phyloP scores from a whole-genome alignment of 345 rosid genomes.

The Aquilaria sinensis region DNA sequence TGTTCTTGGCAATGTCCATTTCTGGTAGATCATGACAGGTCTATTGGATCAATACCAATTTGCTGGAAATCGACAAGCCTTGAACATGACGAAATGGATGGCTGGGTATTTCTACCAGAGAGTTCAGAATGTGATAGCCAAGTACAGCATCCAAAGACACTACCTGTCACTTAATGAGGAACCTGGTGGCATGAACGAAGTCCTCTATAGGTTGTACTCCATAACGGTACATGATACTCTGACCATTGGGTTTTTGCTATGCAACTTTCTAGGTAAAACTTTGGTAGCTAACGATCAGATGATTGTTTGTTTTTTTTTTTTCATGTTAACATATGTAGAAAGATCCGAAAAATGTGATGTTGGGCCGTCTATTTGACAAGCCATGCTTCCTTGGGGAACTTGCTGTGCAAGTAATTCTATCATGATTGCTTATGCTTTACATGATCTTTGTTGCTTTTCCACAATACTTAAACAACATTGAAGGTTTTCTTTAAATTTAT shows the following conservation, averaged over 20 bases:
- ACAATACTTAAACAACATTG: background rate
- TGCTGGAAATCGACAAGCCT: conserved; percentile 59
- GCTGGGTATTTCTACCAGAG: conserved; percentile 77
- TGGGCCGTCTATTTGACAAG: conserved; percentile 94
- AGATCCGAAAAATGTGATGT: conserved; percentile 69
- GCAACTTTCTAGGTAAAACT: too few relatives aligned
- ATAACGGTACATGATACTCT: conserved; percentile 40
- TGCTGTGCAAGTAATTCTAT: conserved; percentile 51
- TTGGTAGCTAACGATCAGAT: background rate
- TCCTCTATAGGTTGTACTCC: conserved; percentile 62
- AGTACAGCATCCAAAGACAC: conserved; percentile 55
- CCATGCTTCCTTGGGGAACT: conserved; percentile 95
- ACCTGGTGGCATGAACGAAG: conserved; percentile 97
- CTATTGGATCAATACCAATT: conserved; percentile 71
- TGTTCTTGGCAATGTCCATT: conserved; percentile 2
- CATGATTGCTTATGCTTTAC: background rate
- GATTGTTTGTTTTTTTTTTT: background rate
- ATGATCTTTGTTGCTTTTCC: background rate
- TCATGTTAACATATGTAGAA: conserved; percentile 38
- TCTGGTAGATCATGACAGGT: conserved; percentile 77
- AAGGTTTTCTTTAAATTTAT: background rate
- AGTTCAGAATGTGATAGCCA: conserved; percentile 65
- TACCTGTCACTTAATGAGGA: conserved; percentile 83
- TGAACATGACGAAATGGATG: conserved; percentile 77
- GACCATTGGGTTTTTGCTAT: too few relatives aligned